These are phyloP conservation scores for Phanerochaete carnosa DNA, from an alignment of 768 basidiomycete genomes.

Conservation along the genomic window DNA sequence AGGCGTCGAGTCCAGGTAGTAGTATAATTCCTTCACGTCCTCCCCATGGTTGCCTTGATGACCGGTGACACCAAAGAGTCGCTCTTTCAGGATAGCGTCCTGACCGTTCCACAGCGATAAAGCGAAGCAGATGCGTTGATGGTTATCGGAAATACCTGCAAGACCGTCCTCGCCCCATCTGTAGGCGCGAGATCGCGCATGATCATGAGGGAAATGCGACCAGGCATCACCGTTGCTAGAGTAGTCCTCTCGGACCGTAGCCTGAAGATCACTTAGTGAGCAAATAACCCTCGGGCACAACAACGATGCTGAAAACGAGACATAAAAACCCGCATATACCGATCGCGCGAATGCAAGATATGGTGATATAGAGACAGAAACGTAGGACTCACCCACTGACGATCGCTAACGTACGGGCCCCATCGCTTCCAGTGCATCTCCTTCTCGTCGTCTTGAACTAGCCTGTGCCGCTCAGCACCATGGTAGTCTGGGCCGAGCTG, in stretches of 20 bases:
- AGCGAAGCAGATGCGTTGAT: conserved; percentile 88
- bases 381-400: conserved; percentile 81
- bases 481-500: conserved; percentile 69
- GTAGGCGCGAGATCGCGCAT: conserved; percentile 90
- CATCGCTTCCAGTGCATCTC: conserved; percentile 96
- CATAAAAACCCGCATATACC: not conserved
- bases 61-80: conserved; percentile 93
- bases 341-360: not conserved
- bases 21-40: conserved; percentile 98
- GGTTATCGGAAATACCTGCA: conserved; percentile 96
- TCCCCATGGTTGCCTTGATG: conserved; percentile 99
- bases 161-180: conserved; percentile 99
- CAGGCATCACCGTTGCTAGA: conserved; percentile 95
- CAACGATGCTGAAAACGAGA: not conserved
- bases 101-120: conserved; percentile 93
- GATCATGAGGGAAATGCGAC: conserved; percentile 93
- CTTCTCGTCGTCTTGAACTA: conserved; percentile 77
- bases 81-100: conserved; percentile 95
- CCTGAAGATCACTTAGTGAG: conserved; percentile 44
- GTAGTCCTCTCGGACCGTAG: conserved; percentile 98
- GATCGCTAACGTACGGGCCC: conserved; percentile 96
- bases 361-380: not conserved
- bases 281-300: not conserved
- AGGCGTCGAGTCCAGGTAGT: conserved; percentile 97
- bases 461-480: conserved; percentile 78